Base-by-base conservation (phyloP, 495 filamentous ascomycete species). In the Chaetomium fimeti region DNA sequence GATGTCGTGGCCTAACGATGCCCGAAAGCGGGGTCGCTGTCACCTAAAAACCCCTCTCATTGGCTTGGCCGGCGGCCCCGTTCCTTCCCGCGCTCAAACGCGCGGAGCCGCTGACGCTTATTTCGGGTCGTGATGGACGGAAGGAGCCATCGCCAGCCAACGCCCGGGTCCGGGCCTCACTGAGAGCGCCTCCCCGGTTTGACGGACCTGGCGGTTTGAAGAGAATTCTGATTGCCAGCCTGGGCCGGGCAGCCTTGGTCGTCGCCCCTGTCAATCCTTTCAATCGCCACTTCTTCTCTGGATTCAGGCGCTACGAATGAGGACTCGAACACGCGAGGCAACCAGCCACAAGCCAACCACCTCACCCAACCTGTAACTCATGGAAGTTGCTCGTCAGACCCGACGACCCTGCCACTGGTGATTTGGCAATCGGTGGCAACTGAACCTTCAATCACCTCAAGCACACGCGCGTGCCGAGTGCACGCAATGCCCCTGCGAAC, bases 351-450 rank as follows among this genome's bases (percentile, higher is more conserved):
- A 9, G 27, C 53, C 53, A 56, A 56, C 52, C 27, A 36, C 28
- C 15, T n/a, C 25, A 7, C n/a, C 28, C n/a, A n/a, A 8, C 25
- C 13, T 27, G n/a, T n/a, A 18, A 53, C 51, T 20, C 43, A 4
- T 22, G 2, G n/a, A 29, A 27, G 48, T 45, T 20, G 47, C 15
- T 57, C 25, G 20, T 54, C 45, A 28, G 64, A 66, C 51, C 45
- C 20, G 64, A 66, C 51, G 20, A 28, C 60, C 60, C 16, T 48
- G 54, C 24, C 57, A 60, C 51, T 63, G 71, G 53, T 74, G 71
- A 74, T 74, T 74, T 74, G 71, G 71, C 69, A 74, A 74, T 71
- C 51, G 65, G 71, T 68, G 69, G 67, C 71, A 62, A 69, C 38
- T 52, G 15, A 24, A 36, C 32, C 32, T 11, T 36, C 32, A 11